Evolutionary conservation across 139 green algal species (phyloP).

Genomic region (Trebouxia sp.): DNA sequence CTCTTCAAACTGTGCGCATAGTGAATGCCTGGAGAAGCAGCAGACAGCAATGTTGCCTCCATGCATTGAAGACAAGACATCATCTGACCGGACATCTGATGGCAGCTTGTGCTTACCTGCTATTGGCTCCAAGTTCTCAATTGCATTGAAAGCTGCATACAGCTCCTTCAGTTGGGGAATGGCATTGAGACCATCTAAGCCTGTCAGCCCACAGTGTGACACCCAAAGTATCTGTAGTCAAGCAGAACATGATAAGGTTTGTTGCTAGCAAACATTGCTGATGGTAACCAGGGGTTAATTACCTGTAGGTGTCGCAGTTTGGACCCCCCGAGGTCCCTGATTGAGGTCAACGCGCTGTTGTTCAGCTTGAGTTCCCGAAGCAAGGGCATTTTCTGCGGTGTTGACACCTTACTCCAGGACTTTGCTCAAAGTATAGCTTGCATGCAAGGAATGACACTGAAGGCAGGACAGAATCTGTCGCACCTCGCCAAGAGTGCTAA

Average conservation of each 20-base stretch:
- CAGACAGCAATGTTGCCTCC: neutral
- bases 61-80: too few species aligned
- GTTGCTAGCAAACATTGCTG: neutral
- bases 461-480: neutral
- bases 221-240: conserved; percentile 59
- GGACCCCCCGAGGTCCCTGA: conserved; percentile 54
- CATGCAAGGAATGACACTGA: neutral
- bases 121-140: conserved; percentile 45
- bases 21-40: neutral
- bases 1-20: neutral
- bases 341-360: conserved; percentile 38
- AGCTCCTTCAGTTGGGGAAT: conserved; percentile 51
- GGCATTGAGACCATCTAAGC: conserved; percentile 43
- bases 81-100: neutral
- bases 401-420: neutral
- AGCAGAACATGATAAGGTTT: neutral
- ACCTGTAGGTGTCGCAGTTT: conserved; percentile 46
- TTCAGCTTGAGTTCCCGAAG: conserved; percentile 59
- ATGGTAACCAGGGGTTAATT: neutral
- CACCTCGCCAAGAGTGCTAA: conserved; percentile 18
- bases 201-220: conserved; percentile 48
- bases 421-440: neutral
- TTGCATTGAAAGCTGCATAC: conserved; percentile 59
- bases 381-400: conserved; percentile 34
- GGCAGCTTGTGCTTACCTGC: conserved; percentile 11